Evolutionary conservation across 305 asterid genomes (phyloP).

Genomic region (Fraxinus albicans): DNA sequence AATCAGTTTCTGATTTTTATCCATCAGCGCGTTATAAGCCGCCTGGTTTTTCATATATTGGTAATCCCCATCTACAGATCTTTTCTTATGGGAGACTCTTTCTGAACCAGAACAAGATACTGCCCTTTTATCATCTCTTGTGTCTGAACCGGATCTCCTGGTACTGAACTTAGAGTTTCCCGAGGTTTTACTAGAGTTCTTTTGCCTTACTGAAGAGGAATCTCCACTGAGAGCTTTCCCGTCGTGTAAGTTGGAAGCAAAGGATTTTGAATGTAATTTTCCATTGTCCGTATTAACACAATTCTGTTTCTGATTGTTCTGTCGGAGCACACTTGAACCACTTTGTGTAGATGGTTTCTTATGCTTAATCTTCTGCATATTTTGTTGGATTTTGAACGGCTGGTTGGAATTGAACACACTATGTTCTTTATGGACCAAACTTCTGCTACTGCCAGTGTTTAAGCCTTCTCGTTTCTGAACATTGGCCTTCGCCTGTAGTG

Average conservation of each 20-base stretch:
- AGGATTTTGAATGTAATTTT: slow-evolving; percentile 41
- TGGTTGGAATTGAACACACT: slow-evolving; percentile 38
- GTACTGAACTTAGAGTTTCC: slow-evolving; percentile 49
- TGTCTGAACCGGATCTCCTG: slow-evolving; percentile 49
- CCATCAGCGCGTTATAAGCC: slow-evolving; percentile 26
- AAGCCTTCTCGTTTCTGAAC: slow-evolving; percentile 71
- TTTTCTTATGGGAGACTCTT: slow-evolving; percentile 53
- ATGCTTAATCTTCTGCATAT: slow-evolving; percentile 37
- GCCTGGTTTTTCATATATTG: slow-evolving; percentile 46
- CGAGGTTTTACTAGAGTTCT: slow-evolving; percentile 39
- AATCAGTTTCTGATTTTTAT: slow-evolving; percentile 35
- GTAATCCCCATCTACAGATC: slow-evolving; percentile 67
- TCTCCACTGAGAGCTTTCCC: slow-evolving; percentile 46
- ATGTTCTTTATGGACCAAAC: slow-evolving; percentile 38
- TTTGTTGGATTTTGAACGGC: slow-evolving; percentile 46
- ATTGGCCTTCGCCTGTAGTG: slow-evolving; percentile 83
- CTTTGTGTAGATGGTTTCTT: slow-evolving; percentile 45
- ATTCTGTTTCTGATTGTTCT: slow-evolving; percentile 88
- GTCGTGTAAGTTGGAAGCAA: slow-evolving; percentile 35
- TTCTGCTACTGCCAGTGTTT: slow-evolving; percentile 16
- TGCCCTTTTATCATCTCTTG: slow-evolving; percentile 43
- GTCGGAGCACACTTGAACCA: slow-evolving; percentile 56
- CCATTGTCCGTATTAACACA: slow-evolving; percentile 43
- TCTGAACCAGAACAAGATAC: slow-evolving; percentile 41
- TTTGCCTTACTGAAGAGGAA: slow-evolving; percentile 45